phyloP scores from a whole-genome alignment of 768 basidiomycete species.

The Boletus subcaerulescens region DNA sequence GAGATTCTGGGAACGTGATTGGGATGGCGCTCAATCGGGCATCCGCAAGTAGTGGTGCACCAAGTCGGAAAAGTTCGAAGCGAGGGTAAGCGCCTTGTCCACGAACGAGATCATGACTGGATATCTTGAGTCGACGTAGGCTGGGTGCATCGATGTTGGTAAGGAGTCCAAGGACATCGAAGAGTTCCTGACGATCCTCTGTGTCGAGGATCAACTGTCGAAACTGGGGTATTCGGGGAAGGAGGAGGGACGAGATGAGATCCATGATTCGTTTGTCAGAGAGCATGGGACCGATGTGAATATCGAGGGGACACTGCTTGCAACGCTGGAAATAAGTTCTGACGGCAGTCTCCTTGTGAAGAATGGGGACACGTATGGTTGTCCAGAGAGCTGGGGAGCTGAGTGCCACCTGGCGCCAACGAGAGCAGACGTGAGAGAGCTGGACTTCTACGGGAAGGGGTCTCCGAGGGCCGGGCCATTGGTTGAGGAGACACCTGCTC shows the following conservation, averaged over 20 bases:
- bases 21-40: conserved; percentile 33
- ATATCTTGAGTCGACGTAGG: conserved; percentile 29
- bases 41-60: conserved; percentile 31
- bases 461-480: conserved; percentile 26
- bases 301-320: conserved; percentile 29
- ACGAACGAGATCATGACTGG: conserved; percentile 22
- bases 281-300: conserved; percentile 31
- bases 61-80: conserved; percentile 32
- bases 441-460: conserved; percentile 34
- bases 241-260: conserved; percentile 24
- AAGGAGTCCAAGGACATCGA: conserved; percentile 22
- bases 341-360: conserved; percentile 28
- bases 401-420: conserved; percentile 37
- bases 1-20: conserved; percentile 28
- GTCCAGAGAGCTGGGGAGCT: conserved; percentile 36
- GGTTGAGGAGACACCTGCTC: conserved; percentile 26
- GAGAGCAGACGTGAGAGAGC: conserved; percentile 34
- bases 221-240: conserved; percentile 31
- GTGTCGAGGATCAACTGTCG: conserved; percentile 32
- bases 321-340: conserved; percentile 32
- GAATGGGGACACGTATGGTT: conserved; percentile 31
- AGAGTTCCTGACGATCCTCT: conserved; percentile 31
- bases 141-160: conserved; percentile 22
- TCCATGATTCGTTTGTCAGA: conserved; percentile 24
- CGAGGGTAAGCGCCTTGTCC: conserved; percentile 28